These are phyloP conservation scores for Eucalyptus lansdowneana DNA, from an alignment of 345 rosid species.

Conservation along the genomic window DNA sequence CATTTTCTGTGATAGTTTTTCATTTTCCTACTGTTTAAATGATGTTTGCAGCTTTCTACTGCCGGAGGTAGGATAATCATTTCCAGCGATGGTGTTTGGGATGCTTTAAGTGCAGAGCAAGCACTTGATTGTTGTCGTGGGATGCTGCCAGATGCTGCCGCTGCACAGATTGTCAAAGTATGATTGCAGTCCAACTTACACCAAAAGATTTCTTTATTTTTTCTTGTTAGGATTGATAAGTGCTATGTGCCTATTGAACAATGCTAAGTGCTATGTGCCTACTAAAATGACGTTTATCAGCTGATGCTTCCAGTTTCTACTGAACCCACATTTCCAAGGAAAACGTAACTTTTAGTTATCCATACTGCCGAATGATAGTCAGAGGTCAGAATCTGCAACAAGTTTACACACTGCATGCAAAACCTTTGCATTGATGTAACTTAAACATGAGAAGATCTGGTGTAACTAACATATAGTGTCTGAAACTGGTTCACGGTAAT, in stretches of 20 bases:
- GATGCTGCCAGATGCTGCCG: slow-evolving; percentile 81
- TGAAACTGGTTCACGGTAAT: neutral
- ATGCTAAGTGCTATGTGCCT: neutral
- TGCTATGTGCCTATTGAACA: neutral
- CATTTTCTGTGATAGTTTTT: neutral
- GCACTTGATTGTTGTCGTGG: slow-evolving; percentile 93
- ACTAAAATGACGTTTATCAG: neutral
- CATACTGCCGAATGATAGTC: neutral
- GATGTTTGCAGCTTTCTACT: slow-evolving; percentile 61
- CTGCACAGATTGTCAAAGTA: slow-evolving; percentile 90
- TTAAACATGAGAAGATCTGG: neutral
- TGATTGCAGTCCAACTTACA: neutral
- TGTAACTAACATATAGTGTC: neutral
- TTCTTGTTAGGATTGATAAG: neutral
- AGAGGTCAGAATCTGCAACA: neutral
- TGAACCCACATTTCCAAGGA: neutral
- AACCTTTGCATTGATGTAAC: neutral
- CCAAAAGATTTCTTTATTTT: neutral
- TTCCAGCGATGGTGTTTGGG: slow-evolving; percentile 99
- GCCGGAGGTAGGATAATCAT: slow-evolving; percentile 88
- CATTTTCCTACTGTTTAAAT: neutral
- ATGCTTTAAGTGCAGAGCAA: slow-evolving; percentile 68
- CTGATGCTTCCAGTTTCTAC: neutral
- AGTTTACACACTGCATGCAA: neutral
- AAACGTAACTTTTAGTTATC: neutral